Evolutionary conservation across 345 rosid genomes (phyloP).

Genomic region (Pistacia vera): DNA sequence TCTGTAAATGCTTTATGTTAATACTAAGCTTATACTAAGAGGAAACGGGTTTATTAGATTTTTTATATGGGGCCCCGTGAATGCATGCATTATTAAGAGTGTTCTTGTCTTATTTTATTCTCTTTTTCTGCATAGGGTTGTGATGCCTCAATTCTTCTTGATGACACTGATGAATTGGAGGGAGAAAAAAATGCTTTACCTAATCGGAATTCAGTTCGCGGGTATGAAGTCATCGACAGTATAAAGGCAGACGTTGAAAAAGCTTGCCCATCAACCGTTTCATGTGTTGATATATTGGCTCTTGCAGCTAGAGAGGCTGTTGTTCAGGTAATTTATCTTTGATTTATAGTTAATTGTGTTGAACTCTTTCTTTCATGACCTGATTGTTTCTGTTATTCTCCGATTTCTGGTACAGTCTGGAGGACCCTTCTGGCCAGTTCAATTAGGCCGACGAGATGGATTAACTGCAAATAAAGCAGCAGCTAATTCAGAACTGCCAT

Average conservation of each 20-base stretch:
- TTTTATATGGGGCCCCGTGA: background rate
- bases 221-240: conserved; percentile 70
- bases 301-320: conserved; percentile 88
- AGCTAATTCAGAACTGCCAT: conserved; percentile 69
- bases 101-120: background rate
- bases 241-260: conserved; percentile 71
- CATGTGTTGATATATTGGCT: conserved; percentile 76
- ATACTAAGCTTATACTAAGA: background rate
- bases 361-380: background rate
- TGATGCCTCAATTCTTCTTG: conserved; percentile 80
- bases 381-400: background rate
- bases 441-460: conserved; percentile 71
- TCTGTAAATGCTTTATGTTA: background rate
- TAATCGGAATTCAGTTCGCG: conserved; percentile 73
- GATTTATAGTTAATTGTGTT: background rate
- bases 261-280: conserved; percentile 67
- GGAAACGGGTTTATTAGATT: background rate
- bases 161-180: conserved; percentile 55
- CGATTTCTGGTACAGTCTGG: conserved; percentile 49
- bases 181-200: conserved; percentile 78
- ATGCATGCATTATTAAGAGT: background rate
- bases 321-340: conserved; percentile 40
- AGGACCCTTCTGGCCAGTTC: conserved; percentile 70
- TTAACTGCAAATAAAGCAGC: conserved; percentile 64
- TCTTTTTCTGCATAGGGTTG: conserved; percentile 51